Percentiles rank a stretch among this genome's conserved stretches.
phyloP scores from a whole-genome alignment of 129 eudicot genomes.

The Lactuca saligna region DNA sequence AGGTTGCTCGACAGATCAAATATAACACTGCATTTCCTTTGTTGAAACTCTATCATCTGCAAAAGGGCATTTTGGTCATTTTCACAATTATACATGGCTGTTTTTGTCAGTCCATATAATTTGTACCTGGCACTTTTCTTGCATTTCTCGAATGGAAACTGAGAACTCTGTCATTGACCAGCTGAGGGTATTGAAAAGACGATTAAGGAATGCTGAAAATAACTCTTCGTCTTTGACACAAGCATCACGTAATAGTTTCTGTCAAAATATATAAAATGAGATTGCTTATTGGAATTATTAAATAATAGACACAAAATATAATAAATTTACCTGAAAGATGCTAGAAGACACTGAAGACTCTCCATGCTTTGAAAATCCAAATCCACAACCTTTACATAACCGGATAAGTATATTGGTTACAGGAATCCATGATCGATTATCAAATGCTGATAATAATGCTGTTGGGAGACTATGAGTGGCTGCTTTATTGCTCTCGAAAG shows the following conservation, averaged over 20 bases:
- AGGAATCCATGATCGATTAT: slow-evolving; percentile 94
- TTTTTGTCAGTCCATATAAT: no score
- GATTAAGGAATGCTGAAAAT: slow-evolving; percentile 80
- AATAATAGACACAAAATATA: background rate
- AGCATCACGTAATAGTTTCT: slow-evolving; percentile 85
- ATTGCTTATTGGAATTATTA: background rate
- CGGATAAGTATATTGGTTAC: slow-evolving; percentile 85
- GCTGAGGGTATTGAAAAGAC: slow-evolving; percentile 85
- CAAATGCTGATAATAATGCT: slow-evolving; percentile 89
- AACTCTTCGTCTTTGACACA: slow-evolving; percentile 76
- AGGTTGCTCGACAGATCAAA: slow-evolving; percentile 96
- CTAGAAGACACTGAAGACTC: slow-evolving; percentile 77
- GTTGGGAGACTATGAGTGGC: slow-evolving; percentile 71
- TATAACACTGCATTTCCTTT: slow-evolving; percentile 80
- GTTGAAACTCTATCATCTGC: slow-evolving; percentile 82
- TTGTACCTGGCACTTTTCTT: slow-evolving; percentile 80
- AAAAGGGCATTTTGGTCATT: slow-evolving; percentile 5
- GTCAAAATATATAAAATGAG: background rate
- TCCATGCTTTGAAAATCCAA: slow-evolving; percentile 81
- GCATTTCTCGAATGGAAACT: slow-evolving; percentile 90
- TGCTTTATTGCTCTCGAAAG: slow-evolving; percentile 86
- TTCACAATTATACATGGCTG: background rate
- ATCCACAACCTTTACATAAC: slow-evolving; percentile 87
- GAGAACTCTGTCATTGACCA: slow-evolving; percentile 99
- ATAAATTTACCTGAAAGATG: slow-evolving; percentile 62